Evolutionary conservation across 345 rosid species (phyloP), one percentile per base, ranked within the genome.

Genomic region (Hibiscus syriacus): DNA sequence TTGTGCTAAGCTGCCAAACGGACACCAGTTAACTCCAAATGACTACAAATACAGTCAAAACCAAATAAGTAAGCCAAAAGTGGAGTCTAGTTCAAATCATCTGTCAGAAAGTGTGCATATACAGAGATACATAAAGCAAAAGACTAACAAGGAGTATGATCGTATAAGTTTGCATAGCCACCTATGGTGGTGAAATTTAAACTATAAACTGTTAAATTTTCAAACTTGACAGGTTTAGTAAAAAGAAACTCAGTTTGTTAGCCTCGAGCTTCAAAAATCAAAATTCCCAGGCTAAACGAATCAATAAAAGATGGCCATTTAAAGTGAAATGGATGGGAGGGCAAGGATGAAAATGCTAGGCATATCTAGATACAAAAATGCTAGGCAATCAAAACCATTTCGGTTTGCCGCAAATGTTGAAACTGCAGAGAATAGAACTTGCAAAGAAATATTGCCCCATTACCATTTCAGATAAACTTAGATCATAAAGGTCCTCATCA

Each of bases 1-100:
- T 62, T 88, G 87, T 0, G 98, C 78, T 76, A 90, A 70, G 73
- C 86, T 86, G 64, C 90, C 92, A 77, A 84, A 92, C 20, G 98
- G 98, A 73, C 98, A 92, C 95, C 96, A 92, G 73, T 92, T 96
- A 70, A 89, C 82, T 74, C 98, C 98, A 73, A 87, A 83, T 22
- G 98, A 84, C 98, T 92, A 84, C 84, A 89, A 81, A 59, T 67
- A 70, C 34, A 73, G 54, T n/a, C n/a, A 54, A 54, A 71, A 57
- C 19, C 49, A 27, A 74, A 68, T 13, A 56, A 73, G 67, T 14
- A 72, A 50, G 41, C 25, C 23, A 25, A 2, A 55, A 20, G 26
- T 41, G 55, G 64, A 58, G 19, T 57, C 56, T 30, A 64, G 34
- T 56, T n/a, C n/a, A n/a, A 36, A 14, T 36, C 36, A 38, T 60